Percentiles rank a stretch among this genome's conserved stretches.
These are phyloP conservation scores for Cnidoscolus chayamansa DNA, from an alignment of 441 rosid species.

Conservation along the genomic window DNA sequence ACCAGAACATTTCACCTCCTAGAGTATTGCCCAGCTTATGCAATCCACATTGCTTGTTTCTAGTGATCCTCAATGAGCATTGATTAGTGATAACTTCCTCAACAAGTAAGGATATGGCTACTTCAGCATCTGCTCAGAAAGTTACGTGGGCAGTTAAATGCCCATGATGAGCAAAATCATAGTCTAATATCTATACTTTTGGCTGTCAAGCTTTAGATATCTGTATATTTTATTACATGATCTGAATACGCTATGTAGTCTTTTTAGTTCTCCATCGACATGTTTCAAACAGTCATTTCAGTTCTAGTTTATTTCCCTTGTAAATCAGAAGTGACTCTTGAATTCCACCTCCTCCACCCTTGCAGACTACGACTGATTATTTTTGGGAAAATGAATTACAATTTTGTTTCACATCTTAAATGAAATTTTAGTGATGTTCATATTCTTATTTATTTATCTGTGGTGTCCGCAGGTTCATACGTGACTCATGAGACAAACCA, in stretches of 20 bases:
- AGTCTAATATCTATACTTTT: neutral
- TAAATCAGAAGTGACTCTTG: neutral
- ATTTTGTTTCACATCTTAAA: neutral
- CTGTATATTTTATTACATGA: neutral
- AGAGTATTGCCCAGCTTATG: neutral
- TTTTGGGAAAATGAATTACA: neutral
- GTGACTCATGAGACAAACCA: conserved; percentile 98
- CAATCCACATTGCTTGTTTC: neutral
- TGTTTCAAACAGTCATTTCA: neutral
- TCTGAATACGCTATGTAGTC: neutral
- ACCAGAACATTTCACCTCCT: neutral
- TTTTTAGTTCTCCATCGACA: neutral
- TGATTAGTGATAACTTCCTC: neutral
- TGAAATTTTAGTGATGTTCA: conserved; percentile 8
- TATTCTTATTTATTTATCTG: conserved; percentile 3
- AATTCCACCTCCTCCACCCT: neutral
- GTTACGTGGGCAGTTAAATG: neutral
- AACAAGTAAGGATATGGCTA: neutral
- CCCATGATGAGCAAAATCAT: neutral
- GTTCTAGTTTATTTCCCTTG: neutral
- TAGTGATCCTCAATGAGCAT: neutral
- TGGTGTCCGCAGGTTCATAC: conserved; percentile 61
- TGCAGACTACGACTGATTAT: neutral
- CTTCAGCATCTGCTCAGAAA: neutral
- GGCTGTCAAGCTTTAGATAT: neutral